Percentiles rank a stretch among this genome's conserved stretches.
Evolutionary conservation across 768 basidiomycete species (phyloP).

Genomic region (Suillus decipiens): DNA sequence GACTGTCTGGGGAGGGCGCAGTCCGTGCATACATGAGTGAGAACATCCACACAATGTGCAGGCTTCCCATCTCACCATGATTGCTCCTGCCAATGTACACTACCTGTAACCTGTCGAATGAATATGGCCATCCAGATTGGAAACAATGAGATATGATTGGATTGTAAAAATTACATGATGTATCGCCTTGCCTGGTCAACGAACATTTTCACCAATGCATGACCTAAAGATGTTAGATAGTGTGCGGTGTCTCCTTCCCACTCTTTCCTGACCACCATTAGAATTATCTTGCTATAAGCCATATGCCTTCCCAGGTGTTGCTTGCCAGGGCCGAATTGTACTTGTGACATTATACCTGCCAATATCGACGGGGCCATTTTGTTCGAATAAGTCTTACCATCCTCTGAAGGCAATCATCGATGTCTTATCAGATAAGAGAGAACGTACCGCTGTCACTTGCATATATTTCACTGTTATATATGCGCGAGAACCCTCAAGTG

Average conservation of each 20-base stretch:
- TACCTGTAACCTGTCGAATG: not conserved
- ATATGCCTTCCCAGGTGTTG: conserved; percentile 89
- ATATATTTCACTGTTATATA: conserved; percentile 94
- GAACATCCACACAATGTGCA: not conserved
- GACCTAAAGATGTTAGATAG: conserved; percentile 3
- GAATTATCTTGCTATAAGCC: conserved; percentile 82
- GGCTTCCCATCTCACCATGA: not conserved
- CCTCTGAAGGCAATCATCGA: conserved; percentile 50
- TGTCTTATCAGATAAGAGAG: conserved; percentile 13
- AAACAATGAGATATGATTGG: conserved; percentile 15
- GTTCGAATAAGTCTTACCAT: conserved; percentile 44
- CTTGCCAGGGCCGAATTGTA: conserved; percentile 97
- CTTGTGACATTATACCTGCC: conserved; percentile 44
- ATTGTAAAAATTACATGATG: conserved; percentile 20
- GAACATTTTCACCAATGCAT: conserved; percentile 17
- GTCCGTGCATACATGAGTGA: not conserved
- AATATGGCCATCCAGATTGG: not conserved
- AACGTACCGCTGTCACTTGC: conserved; percentile 93
- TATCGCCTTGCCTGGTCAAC: conserved; percentile 21
- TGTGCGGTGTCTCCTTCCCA: conserved; percentile 18
- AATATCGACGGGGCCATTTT: not conserved
- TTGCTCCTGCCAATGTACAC: not conserved
- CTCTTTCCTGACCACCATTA: conserved; percentile 42
- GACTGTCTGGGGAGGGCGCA: no score
- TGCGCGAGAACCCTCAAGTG: no score